phyloP scores from a whole-genome alignment of 2,329 filamentous ascomycete species.

The Aquanectria penicillioides region DNA sequence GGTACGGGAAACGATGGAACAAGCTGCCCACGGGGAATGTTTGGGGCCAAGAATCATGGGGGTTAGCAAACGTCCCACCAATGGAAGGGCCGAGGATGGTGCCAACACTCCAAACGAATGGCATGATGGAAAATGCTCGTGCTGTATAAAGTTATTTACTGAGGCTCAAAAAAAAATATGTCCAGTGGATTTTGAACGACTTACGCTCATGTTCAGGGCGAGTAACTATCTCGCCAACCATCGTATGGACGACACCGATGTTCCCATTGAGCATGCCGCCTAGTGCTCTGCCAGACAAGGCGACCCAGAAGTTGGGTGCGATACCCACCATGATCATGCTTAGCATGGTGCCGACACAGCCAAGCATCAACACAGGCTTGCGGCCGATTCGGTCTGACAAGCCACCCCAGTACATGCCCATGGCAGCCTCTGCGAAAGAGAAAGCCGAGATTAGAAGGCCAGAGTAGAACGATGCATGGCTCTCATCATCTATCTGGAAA shows the following conservation, averaged over 20 bases:
- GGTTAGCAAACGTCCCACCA: constrained; percentile 86
- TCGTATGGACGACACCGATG: constrained; percentile 89
- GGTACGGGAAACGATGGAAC: constrained; percentile 84
- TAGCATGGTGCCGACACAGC: constrained; percentile 83
- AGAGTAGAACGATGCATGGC: constrained; percentile 87
- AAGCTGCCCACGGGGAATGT: constrained; percentile 74
- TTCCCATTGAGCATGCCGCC: constrained; percentile 91
- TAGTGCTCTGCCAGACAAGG: constrained; percentile 77
- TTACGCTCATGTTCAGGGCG: constrained; percentile 87
- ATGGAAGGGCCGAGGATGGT: constrained; percentile 91
- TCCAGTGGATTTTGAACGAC: constrained; percentile 46
- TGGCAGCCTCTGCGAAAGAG: constrained; percentile 82
- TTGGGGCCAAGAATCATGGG: constrained; percentile 76
- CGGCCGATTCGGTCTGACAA: constrained; percentile 85
- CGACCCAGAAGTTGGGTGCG: constrained; percentile 84
- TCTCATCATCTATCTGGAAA: constrained; percentile 75
- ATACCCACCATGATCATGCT: constrained; percentile 87
- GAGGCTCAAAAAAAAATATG: too few species aligned
- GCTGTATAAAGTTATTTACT: constrained; percentile 58
- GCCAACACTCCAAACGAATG: constrained; percentile 91
- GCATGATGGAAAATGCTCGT: constrained; percentile 90
- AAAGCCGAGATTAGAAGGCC: constrained; percentile 89
- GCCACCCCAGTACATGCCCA: constrained; percentile 88
- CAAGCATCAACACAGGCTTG: constrained; percentile 85
- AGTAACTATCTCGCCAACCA: constrained; percentile 88